These are phyloP conservation scores for Coemansia sp. DNA, from an alignment of 192 early-diverging fungal species.

Conservation along the genomic window DNA sequence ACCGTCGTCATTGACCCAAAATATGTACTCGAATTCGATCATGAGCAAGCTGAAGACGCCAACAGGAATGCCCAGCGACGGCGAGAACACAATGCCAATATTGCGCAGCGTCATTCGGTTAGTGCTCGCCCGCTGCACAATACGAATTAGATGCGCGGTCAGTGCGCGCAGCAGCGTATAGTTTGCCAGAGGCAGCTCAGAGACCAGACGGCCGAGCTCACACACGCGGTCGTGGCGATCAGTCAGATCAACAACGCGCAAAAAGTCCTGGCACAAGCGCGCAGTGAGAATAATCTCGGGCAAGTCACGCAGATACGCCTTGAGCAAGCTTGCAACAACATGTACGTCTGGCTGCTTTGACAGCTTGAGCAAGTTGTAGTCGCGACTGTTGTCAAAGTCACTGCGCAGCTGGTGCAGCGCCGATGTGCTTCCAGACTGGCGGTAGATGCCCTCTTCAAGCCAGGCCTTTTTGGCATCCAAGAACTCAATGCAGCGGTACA, in stretches of 20 bases:
- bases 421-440: constrained; percentile 76
- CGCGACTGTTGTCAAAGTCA: constrained; percentile 69
- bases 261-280: constrained; percentile 84
- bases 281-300: constrained; percentile 83
- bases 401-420: constrained; percentile 76
- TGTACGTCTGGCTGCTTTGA: constrained; percentile 85
- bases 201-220: constrained; percentile 78
- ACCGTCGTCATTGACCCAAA: constrained; percentile 70
- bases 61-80: constrained; percentile 90
- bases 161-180: constrained; percentile 86
- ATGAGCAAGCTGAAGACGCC: constrained; percentile 92
- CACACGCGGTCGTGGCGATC: constrained; percentile 79
- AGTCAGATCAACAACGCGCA: constrained; percentile 78
- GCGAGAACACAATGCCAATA: constrained; percentile 95
- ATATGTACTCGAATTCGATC: constrained; percentile 85
- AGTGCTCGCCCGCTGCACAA: constrained; percentile 77
- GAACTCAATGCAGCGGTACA: constrained; percentile 96
- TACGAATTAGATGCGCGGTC: constrained; percentile 85
- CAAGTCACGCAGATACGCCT: constrained; percentile 89
- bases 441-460: constrained; percentile 94
- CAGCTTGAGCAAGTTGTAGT: constrained; percentile 51
- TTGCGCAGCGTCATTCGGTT: constrained; percentile 97
- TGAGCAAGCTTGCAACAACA: constrained; percentile 87
- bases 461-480: constrained; percentile 86
- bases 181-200: constrained; percentile 79